These are phyloP conservation scores for Iberis pinnata DNA, from an alignment of 345 rosid genomes.

Conservation along the genomic window DNA sequence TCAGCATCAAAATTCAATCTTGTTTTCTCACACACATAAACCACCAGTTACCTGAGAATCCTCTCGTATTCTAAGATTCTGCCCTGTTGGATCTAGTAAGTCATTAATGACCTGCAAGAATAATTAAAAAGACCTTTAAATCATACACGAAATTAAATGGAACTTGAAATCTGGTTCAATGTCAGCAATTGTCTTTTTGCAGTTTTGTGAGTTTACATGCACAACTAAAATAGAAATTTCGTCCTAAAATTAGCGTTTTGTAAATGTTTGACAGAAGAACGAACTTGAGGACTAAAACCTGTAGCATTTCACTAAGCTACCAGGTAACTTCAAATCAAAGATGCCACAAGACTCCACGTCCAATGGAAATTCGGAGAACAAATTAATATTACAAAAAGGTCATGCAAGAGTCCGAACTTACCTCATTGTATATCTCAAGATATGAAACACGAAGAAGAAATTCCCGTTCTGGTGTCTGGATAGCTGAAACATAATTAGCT, in stretches of 20 bases:
- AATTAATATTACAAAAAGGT: neutral
- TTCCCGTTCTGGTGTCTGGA: slow-evolving; percentile 83
- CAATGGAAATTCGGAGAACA: neutral
- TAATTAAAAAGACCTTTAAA: slow-evolving; percentile 2
- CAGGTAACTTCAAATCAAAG: slow-evolving; percentile 5
- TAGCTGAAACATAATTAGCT: slow-evolving; percentile 33
- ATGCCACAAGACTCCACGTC: neutral
- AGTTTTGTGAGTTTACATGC: slow-evolving; percentile 10
- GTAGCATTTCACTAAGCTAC: slow-evolving; percentile 14
- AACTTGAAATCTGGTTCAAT: neutral
- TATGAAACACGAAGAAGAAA: slow-evolving; percentile 98
- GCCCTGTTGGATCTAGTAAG: slow-evolving; percentile 79
- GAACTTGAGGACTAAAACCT: slow-evolving; percentile 11
- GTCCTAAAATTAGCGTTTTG: neutral
- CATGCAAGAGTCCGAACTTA: slow-evolving; percentile 14
- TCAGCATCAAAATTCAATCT: neutral
- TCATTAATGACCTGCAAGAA: slow-evolving; percentile 76
- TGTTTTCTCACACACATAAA: slow-evolving; percentile 4
- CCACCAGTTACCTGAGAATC: slow-evolving; percentile 62
- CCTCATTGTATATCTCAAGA: slow-evolving; percentile 96
- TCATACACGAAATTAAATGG: slow-evolving; percentile 1
- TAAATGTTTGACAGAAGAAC: slow-evolving; percentile 4
- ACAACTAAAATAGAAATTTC: neutral
- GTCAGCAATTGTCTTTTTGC: neutral
- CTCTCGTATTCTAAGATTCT: slow-evolving; percentile 85